Base-by-base conservation (phyloP, 345 rosid genomes). In the Arabidopsis arenosa region DNA sequence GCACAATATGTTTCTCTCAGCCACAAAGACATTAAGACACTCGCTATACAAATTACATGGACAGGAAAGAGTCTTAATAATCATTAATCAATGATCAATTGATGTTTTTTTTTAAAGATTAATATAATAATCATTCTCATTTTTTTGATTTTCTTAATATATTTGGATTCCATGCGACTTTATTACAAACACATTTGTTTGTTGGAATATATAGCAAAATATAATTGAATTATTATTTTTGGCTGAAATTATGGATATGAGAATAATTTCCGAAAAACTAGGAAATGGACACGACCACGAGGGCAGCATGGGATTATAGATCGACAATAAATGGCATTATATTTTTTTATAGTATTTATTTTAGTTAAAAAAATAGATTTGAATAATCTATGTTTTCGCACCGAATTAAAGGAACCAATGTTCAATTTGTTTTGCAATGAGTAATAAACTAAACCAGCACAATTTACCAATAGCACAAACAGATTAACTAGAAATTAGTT, bases 231-330 rank as follows among this genome's bases (percentile, higher is more conserved):
- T 73, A 57, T 37, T 2, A 0, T 10, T 9, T 11, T 74, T 41
- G 12, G 61, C 30, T 52, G 44, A 40, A 39, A 75, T 75, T 49
- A 59, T 76, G 58, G 43, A 48, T 63, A 26, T 56, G 60, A 45
- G 44, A 57, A 72, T 71, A 18, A 40, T 77, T 55, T 65, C 73
- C 76, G 63, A 51, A 6, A 71, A 71, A 64, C 9, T 65, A 77
- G 80, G 80, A 71, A 39, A 28, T 77, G 41, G 80, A 77, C 80
- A 71, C 32, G 56, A 64, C 76, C 80, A 77, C 76, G 80, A 71
- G 80, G 80, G 80, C 63, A 30, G 57, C 73, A 77, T 77, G 80
- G 76, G 63, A 30, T 57, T 63, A 49, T 71, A 63, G 62, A 64
- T 71, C 63, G 53, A 47, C 61, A 65, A 57, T 77, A 48, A 70